phyloP scores from a whole-genome alignment of 257 asterid genomes.

The Jaltomata sinuosa region DNA sequence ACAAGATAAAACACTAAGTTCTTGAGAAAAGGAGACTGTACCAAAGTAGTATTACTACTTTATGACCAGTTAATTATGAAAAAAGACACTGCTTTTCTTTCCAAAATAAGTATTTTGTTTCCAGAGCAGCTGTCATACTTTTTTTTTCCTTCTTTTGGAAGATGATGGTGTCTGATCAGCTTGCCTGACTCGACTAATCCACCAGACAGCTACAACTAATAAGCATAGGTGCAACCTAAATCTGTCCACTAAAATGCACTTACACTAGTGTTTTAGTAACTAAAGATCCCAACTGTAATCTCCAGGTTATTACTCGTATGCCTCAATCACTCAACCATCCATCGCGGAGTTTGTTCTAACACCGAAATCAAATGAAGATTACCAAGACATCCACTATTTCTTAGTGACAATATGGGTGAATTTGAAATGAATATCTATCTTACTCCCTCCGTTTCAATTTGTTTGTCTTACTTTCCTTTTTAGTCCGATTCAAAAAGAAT shows the following conservation, averaged over 20 bases:
- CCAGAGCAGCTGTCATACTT: not conserved
- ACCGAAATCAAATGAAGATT: not conserved
- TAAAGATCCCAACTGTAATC: not conserved
- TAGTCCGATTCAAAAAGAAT: too few species aligned
- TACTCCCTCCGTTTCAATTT: too few species aligned
- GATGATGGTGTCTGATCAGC: not conserved
- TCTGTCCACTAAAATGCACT: not conserved
- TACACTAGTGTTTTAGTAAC: not conserved
- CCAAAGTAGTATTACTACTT: not conserved
- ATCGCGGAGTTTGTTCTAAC: not conserved
- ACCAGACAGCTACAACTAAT: not conserved
- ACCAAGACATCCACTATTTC: not conserved
- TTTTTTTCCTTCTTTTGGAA: not conserved
- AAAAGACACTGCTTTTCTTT: not conserved
- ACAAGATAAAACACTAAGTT: not conserved
- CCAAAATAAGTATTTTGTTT: not conserved
- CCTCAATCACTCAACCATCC: not conserved
- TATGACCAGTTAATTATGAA: not conserved
- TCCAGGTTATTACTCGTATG: not conserved
- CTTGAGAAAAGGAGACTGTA: not conserved
- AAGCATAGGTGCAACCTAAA: not conserved
- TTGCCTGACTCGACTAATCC: not conserved
- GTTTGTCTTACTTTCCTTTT: too few species aligned
- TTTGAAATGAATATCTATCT: not conserved
- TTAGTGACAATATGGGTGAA: not conserved